Percentiles rank a stretch among this genome's conserved stretches.
phyloP scores from a whole-genome alignment of 2,329 filamentous ascomycete genomes.

The Capronia epimyces region DNA sequence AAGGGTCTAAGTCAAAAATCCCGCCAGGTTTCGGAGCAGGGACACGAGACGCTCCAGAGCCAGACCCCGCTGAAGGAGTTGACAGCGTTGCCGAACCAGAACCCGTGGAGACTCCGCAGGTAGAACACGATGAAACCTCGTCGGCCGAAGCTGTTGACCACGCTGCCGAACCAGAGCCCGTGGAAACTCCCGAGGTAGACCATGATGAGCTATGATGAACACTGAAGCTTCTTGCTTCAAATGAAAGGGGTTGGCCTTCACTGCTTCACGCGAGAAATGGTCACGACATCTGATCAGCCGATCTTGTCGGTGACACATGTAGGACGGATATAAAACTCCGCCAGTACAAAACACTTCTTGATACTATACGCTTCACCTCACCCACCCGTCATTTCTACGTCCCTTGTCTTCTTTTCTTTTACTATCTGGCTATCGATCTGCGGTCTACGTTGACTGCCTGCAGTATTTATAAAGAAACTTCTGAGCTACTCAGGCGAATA shows the following conservation, averaged over 20 bases:
- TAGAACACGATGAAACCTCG: neutral
- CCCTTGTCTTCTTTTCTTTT: neutral
- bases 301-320: neutral
- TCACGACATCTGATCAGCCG: neutral
- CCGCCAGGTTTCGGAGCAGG: conserved; percentile 56
- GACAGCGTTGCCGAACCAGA: conserved; percentile 9
- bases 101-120: conserved; percentile 5
- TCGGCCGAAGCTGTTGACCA: neutral
- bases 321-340: neutral
- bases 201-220: conserved; percentile 22
- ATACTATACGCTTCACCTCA: neutral
- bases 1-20: conserved; percentile 71
- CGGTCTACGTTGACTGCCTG: neutral
- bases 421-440: neutral
- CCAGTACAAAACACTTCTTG: neutral
- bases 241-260: neutral
- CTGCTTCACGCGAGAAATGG: neutral
- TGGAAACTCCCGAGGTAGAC: conserved; percentile 5
- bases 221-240: neutral
- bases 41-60: conserved; percentile 5
- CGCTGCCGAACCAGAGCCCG: conserved; percentile 11
- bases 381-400: neutral
- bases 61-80: conserved; percentile 9
- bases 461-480: neutral
- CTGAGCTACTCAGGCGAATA: too few relatives aligned